These are phyloP conservation scores for Prunus yedoensis DNA, from an alignment of 331 rosid genomes.

Conservation along the genomic window DNA sequence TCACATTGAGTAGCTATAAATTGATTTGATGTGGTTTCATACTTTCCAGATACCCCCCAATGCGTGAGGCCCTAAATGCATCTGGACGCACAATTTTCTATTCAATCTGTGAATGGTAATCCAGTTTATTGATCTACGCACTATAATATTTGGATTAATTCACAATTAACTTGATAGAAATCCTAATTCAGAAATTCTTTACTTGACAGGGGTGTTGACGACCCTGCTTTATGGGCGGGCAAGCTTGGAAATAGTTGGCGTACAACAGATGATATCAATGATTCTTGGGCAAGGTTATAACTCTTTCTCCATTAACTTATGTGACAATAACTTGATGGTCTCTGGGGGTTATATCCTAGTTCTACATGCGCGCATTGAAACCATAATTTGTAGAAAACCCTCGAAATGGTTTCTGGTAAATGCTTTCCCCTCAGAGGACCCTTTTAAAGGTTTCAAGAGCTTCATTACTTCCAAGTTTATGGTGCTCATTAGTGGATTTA, in stretches of 20 bases:
- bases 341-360: slow-evolving; percentile 12
- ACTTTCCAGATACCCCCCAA: slow-evolving; percentile 83
- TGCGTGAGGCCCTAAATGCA: slow-evolving; percentile 80
- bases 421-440: not conserved
- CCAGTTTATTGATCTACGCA: slow-evolving; percentile 12
- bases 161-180: slow-evolving; percentile 11
- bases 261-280: slow-evolving; percentile 87
- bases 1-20: slow-evolving; percentile 12
- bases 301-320: slow-evolving; percentile 24
- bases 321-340: slow-evolving; percentile 10
- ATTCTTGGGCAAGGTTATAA: slow-evolving; percentile 88
- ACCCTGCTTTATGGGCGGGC: slow-evolving; percentile 96
- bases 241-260: slow-evolving; percentile 97
- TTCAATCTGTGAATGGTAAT: slow-evolving; percentile 89
- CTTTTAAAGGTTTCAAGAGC: not conserved
- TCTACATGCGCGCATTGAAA: slow-evolving; percentile 17
- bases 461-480: not conserved
- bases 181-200: slow-evolving; percentile 9
- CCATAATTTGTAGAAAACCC: not conserved
- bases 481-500: not conserved
- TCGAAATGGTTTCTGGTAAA: not conserved
- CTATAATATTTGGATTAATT: slow-evolving; percentile 25
- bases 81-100: slow-evolving; percentile 73
- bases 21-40: slow-evolving; percentile 36
- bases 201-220: slow-evolving; percentile 74